phyloP scores from a whole-genome alignment of 305 asterid species.

The Fraxinus sp. region DNA sequence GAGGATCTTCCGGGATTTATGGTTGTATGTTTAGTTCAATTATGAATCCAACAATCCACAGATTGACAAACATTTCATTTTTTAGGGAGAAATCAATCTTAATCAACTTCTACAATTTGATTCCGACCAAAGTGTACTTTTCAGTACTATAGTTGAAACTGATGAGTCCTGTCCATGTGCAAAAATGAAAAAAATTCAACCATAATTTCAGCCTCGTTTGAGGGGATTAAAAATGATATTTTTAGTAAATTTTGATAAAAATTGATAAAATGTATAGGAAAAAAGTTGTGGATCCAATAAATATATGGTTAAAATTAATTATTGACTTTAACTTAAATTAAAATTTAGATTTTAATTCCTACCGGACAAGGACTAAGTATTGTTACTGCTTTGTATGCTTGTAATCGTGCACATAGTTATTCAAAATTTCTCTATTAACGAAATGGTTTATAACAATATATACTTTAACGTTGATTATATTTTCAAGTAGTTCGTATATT shows the following conservation, averaged over 20 bases:
- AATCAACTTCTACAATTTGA: not conserved
- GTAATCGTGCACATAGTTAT: not conserved
- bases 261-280: too few species aligned
- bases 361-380: too few species aligned
- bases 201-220: not conserved
- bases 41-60: not conserved
- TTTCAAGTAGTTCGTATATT: not conserved
- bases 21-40: not conserved
- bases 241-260: too few species aligned
- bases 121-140: not conserved
- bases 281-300: too few species aligned
- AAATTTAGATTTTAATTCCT: too few species aligned
- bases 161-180: not conserved
- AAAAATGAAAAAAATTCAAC: not conserved
- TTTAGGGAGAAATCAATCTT: not conserved
- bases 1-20: not conserved
- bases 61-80: not conserved
- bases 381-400: not conserved
- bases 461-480: not conserved
- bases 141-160: not conserved
- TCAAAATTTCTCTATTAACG: not conserved
- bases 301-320: too few species aligned
- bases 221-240: too few species aligned
- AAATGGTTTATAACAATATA: too few species aligned
- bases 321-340: too few species aligned